Evolutionary conservation across 2,329 filamentous ascomycete species (phyloP).

Genomic region (Monascus ruber): DNA sequence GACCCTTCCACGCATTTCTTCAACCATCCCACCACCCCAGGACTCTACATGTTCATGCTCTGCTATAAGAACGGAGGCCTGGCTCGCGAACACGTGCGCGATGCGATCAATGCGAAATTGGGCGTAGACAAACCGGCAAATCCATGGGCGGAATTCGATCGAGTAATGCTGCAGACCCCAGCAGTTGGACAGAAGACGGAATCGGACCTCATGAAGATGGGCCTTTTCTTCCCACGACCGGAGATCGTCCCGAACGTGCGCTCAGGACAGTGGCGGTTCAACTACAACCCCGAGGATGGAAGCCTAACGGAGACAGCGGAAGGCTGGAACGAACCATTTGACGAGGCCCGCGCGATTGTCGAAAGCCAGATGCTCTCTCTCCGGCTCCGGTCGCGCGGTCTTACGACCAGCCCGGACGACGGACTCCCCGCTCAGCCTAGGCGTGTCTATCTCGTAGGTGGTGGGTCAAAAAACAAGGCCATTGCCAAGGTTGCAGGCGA

Average conservation of each 20-base stretch:
- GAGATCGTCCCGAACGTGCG: slow-evolving; percentile 91
- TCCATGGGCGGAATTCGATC: slow-evolving; percentile 73
- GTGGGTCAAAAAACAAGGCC: slow-evolving; percentile 77
- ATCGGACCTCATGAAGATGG: slow-evolving; percentile 60
- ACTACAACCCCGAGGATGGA: slow-evolving; percentile 40
- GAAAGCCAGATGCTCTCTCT: slow-evolving; percentile 93
- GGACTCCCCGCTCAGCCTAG: slow-evolving; percentile 70
- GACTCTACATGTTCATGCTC: slow-evolving; percentile 99
- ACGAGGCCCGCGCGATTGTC: slow-evolving; percentile 77
- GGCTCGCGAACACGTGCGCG: slow-evolving; percentile 79
- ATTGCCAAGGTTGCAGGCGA: slow-evolving; percentile 78
- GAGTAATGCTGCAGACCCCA: slow-evolving; percentile 54
- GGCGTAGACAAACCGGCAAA: slow-evolving; percentile 36
- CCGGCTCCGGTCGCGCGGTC: slow-evolving; percentile 67
- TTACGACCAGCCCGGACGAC: slow-evolving; percentile 50
- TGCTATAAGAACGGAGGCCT: slow-evolving; percentile 98
- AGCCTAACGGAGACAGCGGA: slow-evolving; percentile 42
- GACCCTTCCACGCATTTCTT: slow-evolving; percentile 93
- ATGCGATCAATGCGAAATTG: slow-evolving; percentile 53
- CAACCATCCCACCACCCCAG: slow-evolving; percentile 85
- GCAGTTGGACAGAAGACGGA: slow-evolving; percentile 52
- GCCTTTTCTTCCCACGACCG: slow-evolving; percentile 87
- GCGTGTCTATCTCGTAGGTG: slow-evolving; percentile 87
- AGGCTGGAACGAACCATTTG: slow-evolving; percentile 45
- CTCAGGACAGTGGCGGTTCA: slow-evolving; percentile 78